phyloP scores from a whole-genome alignment of 495 filamentous ascomycete species.

The Penicillium bialowiezense region DNA sequence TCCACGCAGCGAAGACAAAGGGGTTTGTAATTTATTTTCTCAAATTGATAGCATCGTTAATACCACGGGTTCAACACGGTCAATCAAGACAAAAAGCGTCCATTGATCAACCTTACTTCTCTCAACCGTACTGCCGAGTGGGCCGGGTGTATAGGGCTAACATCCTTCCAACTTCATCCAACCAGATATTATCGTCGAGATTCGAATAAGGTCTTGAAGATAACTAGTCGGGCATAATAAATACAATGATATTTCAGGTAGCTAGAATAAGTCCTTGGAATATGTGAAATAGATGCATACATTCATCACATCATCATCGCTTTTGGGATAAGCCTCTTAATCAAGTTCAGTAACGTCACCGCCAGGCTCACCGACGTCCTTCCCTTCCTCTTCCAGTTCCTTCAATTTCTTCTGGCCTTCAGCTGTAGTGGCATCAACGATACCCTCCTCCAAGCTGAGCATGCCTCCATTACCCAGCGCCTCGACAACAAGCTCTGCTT shows the following conservation, averaged over 20 bases:
- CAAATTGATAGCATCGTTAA: conserved; percentile 27
- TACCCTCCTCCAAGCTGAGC: conserved; percentile 85
- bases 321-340: conserved; percentile 18
- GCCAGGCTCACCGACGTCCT: conserved; percentile 39
- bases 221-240: too few species aligned
- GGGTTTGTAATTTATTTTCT: conserved; percentile 31
- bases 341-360: conserved; percentile 43
- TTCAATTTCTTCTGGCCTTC: conserved; percentile 77
- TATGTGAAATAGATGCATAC: conserved; percentile 9
- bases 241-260: background rate
- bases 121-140: too few species aligned
- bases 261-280: background rate
- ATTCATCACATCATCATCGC: conserved; percentile 7
- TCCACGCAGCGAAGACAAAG: conserved; percentile 28
- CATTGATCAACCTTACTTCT: too few species aligned
- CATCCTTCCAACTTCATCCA: too few species aligned
- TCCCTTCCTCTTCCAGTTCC: conserved; percentile 67
- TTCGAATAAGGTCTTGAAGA: too few species aligned
- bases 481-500: conserved; percentile 87
- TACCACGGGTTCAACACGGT: conserved; percentile 13
- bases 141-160: too few species aligned
- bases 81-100: background rate
- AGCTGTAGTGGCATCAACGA: conserved; percentile 94
- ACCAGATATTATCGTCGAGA: too few species aligned
- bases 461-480: conserved; percentile 84